Evolutionary conservation across 202 grass and related monocot species (phyloP).

Genomic region (Digitaria exilis): DNA sequence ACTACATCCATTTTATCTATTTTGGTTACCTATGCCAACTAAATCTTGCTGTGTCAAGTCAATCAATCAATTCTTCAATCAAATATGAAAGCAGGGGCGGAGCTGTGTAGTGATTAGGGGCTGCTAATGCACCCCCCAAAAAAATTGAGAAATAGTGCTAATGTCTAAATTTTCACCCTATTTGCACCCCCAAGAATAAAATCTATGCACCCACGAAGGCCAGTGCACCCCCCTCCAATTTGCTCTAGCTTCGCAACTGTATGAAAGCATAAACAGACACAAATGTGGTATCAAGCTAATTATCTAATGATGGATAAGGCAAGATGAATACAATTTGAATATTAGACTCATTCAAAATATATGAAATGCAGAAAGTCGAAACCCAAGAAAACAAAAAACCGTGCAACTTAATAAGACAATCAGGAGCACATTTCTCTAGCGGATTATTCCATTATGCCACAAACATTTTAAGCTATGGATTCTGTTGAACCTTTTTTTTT

Average conservation of each 20-base stretch:
- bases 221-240: too few relatives aligned
- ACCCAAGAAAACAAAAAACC: not conserved
- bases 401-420: not conserved
- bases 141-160: too few relatives aligned
- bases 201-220: too few relatives aligned
- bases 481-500: not conserved
- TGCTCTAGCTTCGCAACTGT: too few relatives aligned
- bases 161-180: too few relatives aligned
- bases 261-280: not conserved
- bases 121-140: too few relatives aligned
- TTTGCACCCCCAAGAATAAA: too few relatives aligned
- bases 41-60: slow-evolving; percentile 4
- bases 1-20: not conserved
- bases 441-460: too few relatives aligned
- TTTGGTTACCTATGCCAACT: not conserved
- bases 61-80: not conserved
- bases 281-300: not conserved
- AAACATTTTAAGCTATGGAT: not conserved
- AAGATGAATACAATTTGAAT: not conserved
- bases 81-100: too few relatives aligned
- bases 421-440: too few relatives aligned
- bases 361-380: not conserved
- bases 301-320: not conserved
- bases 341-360: not conserved
- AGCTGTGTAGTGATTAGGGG: too few relatives aligned